Evolutionary conservation across 2,329 filamentous ascomycete genomes (phyloP).

Genomic region (Talaromyces sp.): DNA sequence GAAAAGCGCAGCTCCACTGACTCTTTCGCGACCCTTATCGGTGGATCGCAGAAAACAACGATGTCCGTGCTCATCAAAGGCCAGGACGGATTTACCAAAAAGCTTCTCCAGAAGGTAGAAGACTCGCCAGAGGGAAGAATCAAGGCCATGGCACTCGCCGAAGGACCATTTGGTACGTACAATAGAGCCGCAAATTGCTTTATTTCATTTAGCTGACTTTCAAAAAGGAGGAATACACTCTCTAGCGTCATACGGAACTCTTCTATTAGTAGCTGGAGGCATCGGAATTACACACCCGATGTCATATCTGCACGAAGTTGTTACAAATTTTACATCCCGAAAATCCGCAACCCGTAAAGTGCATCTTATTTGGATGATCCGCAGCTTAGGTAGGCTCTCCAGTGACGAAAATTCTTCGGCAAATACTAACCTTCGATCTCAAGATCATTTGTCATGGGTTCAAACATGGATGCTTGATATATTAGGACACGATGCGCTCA

Average conservation of each 20-base stretch:
- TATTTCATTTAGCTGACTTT: conserved; percentile 1
- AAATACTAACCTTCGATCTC: conserved; percentile 1
- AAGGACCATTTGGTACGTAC: conserved; percentile 39
- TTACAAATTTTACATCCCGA: conserved; percentile 27
- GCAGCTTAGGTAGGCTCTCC: conserved; percentile 31
- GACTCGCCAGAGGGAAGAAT: conserved; percentile 29
- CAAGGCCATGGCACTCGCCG: conserved; percentile 32
- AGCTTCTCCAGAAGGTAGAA: conserved; percentile 31
- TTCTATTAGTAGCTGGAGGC: conserved; percentile 40
- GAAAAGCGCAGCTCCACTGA: conserved; percentile 36
- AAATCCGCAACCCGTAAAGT: conserved; percentile 32
- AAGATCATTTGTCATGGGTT: conserved; percentile 39
- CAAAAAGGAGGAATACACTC: conserved; percentile 33
- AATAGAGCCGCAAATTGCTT: background rate
- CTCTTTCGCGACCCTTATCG: conserved; percentile 31
- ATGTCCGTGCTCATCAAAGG: conserved; percentile 39
- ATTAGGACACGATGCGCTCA: conserved; percentile 30
- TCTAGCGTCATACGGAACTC: conserved; percentile 35
- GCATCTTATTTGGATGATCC: conserved; percentile 36
- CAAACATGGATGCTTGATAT: conserved; percentile 39
- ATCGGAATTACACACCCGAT: conserved; percentile 43
- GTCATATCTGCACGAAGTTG: conserved; percentile 36
- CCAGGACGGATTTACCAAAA: conserved; percentile 38
- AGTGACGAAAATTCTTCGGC: background rate
- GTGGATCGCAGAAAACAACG: conserved; percentile 27